phyloP scores from a whole-genome alignment of 495 filamentous ascomycete species.

The Xeromyces bisporus region DNA sequence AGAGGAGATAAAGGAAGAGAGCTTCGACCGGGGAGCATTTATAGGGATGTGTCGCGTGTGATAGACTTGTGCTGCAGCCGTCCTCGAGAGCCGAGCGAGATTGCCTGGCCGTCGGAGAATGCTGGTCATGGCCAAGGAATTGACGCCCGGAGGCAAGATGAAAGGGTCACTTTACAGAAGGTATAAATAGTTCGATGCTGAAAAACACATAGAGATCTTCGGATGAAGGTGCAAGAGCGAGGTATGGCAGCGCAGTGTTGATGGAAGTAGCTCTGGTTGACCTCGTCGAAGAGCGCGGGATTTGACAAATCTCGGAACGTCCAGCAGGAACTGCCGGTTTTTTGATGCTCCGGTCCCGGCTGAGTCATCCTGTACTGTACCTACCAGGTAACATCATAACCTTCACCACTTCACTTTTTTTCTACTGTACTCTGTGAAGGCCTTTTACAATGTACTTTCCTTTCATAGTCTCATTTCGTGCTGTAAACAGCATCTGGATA shows the following conservation, averaged over 20 bases:
- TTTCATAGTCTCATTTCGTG: too few relatives aligned
- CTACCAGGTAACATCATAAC: not conserved
- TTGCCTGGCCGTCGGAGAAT: conserved; percentile 48
- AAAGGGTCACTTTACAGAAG: conserved; percentile 8
- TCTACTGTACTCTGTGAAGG: too few relatives aligned
- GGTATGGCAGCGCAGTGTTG: not conserved
- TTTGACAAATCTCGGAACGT: conserved; percentile 1
- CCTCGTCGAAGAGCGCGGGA: conserved; percentile 1
- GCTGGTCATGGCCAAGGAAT: conserved; percentile 42
- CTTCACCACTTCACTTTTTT: too few relatives aligned
- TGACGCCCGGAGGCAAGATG: conserved; percentile 16
- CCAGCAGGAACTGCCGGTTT: conserved; percentile 10
- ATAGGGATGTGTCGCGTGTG: conserved; percentile 24
- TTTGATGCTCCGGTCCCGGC: conserved; percentile 12
- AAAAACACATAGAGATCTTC: conserved; percentile 15
- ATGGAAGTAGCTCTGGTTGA: conserved; percentile 9
- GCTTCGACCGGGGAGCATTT: conserved; percentile 18
- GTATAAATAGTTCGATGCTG: conserved; percentile 8
- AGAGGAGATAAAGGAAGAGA: conserved; percentile 29
- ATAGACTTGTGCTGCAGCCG: conserved; percentile 28
- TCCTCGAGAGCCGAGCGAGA: conserved; percentile 43
- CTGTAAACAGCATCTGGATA: too few relatives aligned
- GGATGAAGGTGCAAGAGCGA: not conserved
- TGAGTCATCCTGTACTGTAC: conserved; percentile 10
- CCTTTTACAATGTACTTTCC: too few relatives aligned